Base-by-base conservation (phyloP, 345 rosid genomes). In the Ceriops tagal region DNA sequence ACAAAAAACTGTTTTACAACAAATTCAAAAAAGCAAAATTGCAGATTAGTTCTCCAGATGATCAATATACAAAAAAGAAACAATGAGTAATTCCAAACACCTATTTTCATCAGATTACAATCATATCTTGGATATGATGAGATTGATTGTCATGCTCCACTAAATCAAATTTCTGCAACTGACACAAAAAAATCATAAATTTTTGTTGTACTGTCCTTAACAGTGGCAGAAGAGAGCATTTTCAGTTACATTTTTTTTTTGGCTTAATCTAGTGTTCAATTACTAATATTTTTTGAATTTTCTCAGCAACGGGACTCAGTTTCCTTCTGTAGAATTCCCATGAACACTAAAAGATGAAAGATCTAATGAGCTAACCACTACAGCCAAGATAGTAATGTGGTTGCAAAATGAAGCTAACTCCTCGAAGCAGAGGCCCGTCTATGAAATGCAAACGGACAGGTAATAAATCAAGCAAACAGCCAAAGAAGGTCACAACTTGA, bases 271-370 rank as follows among this genome's bases (percentile, higher is more conserved):
- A 10, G 47, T 39, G 9, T 39, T 39, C 47, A 39, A 39, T 39
- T 39, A 39, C 47, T 39, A 11, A 24, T 26, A 22, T 35, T 37
- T 22, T 1, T 22, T 19, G 57, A 13, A 61, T 56, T 39, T 65
- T 61, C 22, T 39, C 63, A 61, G 67, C 67, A 65, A 5, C 60
- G 68, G 24, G 60, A 70, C 71, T 6, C 21, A 19, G 59, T 9
- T 61, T 21, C 60, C 53, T 34, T 52, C 66, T 27, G 19, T 46
- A 35, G 4, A 30, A 60, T 10, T 53, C 27, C 32, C 61, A 32
- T 5, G 16, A 34, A 20, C 37, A 66, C 34, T n/a, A 30, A 53
- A 66, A 53, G 51, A 66, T 64, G 5, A 32, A 5, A 32, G 35
- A 37, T 10, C 67, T 47, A 31, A 8, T 20, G 9, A 18, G 8